These are phyloP conservation scores for Hysterium pulicare DNA, from an alignment of 2,329 filamentous ascomycete genomes.

Conservation along the genomic window DNA sequence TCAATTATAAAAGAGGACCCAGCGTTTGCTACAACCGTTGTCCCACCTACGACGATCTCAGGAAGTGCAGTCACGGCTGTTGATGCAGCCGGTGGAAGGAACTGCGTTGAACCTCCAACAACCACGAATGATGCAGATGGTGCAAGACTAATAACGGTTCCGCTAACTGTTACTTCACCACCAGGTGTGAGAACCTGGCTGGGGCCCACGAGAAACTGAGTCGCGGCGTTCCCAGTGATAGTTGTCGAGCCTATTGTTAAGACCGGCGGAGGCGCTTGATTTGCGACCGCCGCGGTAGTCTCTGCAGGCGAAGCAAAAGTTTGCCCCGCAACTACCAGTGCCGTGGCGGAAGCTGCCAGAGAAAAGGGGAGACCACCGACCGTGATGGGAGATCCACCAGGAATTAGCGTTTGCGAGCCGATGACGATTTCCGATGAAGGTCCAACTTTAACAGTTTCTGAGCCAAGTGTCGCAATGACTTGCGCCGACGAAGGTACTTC, in stretches of 20 bases:
- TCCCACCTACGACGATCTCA: slow-evolving; percentile 23
- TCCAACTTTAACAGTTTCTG: slow-evolving; percentile 25
- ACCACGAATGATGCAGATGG: slow-evolving; percentile 39
- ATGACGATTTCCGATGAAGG: slow-evolving; percentile 32
- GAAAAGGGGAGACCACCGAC: slow-evolving; percentile 29
- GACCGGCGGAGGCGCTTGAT: slow-evolving; percentile 27
- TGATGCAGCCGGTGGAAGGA: slow-evolving; percentile 20
- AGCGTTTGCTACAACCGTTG: slow-evolving; percentile 23
- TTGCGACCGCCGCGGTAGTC: slow-evolving; percentile 1
- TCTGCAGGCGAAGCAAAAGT: not conserved
- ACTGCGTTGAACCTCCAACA: slow-evolving; percentile 36
- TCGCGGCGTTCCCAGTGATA: slow-evolving; percentile 45
- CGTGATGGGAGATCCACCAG: slow-evolving; percentile 33
- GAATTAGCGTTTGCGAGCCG: slow-evolving; percentile 32
- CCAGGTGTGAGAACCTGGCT: slow-evolving; percentile 38
- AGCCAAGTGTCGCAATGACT: slow-evolving; percentile 23
- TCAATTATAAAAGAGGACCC: slow-evolving; percentile 18
- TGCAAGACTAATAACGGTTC: slow-evolving; percentile 40
- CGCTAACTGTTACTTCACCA: slow-evolving; percentile 37
- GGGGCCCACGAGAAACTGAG: slow-evolving; percentile 42
- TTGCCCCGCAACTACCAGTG: slow-evolving; percentile 23
- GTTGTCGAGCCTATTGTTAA: slow-evolving; percentile 40
- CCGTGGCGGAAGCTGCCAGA: slow-evolving; percentile 21
- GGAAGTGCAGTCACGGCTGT: slow-evolving; percentile 28
- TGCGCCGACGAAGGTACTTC: not conserved